phyloP scores from a whole-genome alignment of 1,139 yeast genomes.

The Saccharomycopsis crataegensis region DNA sequence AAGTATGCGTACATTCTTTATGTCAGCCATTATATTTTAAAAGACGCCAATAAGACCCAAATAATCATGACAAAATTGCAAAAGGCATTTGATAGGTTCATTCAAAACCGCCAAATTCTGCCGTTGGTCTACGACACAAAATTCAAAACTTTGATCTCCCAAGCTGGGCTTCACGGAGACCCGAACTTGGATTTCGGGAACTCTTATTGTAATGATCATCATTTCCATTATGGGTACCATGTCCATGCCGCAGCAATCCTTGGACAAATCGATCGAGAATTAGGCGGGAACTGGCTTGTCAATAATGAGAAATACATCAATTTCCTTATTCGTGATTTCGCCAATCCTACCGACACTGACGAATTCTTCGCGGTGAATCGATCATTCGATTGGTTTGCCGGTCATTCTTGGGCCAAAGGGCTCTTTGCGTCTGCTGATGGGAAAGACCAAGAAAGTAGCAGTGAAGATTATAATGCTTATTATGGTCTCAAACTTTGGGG shows the following conservation, averaged over 20 bases:
- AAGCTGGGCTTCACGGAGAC: constrained; percentile 52
- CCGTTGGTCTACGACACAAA: constrained; percentile 60
- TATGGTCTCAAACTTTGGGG: constrained; percentile 73
- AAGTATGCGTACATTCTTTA: constrained; percentile 69
- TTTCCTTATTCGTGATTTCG: constrained; percentile 57
- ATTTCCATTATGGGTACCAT: constrained; percentile 76
- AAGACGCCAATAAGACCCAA: constrained; percentile 41
- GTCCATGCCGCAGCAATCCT: constrained; percentile 65
- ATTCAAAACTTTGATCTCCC: constrained; percentile 71
- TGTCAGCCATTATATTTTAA: constrained; percentile 49
- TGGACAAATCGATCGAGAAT: constrained; percentile 43
- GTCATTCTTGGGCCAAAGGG: constrained; percentile 82
- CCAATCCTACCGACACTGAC: constrained; percentile 54
- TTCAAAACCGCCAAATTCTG: constrained; percentile 42
- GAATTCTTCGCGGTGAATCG: constrained; percentile 64
- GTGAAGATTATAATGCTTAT: constrained; percentile 70
- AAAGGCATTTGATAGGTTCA: constrained; percentile 52
- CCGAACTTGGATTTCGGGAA: constrained; percentile 62
- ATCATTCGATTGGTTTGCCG: constrained; percentile 71
- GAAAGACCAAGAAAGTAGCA: constrained; percentile 68
- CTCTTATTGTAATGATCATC: constrained; percentile 73
- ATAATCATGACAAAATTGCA: constrained; percentile 45
- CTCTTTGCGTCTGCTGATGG: constrained; percentile 70
- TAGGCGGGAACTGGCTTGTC: constrained; percentile 45
- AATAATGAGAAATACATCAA: constrained; percentile 51